Evolutionary conservation across 176 grass and related monocot species (phyloP).

Genomic region (Stipa capillata): DNA sequence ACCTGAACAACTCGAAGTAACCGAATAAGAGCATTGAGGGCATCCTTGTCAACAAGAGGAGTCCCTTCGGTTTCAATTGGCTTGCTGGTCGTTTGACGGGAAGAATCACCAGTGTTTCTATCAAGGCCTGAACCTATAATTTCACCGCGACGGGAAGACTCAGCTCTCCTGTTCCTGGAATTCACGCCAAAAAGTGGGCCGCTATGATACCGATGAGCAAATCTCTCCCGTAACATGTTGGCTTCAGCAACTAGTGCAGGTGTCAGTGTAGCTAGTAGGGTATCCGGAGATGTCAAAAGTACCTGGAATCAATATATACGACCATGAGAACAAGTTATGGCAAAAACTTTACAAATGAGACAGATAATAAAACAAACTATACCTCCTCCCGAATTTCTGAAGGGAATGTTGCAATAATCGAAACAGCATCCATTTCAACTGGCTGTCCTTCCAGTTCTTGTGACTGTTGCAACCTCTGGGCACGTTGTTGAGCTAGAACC

Average conservation of each 20-base stretch:
- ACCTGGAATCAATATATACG: slow-evolving; percentile 50
- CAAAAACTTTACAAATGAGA: not conserved
- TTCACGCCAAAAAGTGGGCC: slow-evolving; percentile 77
- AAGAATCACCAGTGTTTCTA: slow-evolving; percentile 52
- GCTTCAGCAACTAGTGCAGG: slow-evolving; percentile 98
- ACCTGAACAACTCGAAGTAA: slow-evolving; percentile 94
- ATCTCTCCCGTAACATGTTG: slow-evolving; percentile 94
- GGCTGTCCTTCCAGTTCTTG: slow-evolving; percentile 96
- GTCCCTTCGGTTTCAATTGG: slow-evolving; percentile 77
- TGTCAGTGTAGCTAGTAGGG: slow-evolving; percentile 84
- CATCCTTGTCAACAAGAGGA: slow-evolving; percentile 77
- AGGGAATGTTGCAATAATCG: slow-evolving; percentile 97
- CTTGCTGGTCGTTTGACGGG: slow-evolving; percentile 61
- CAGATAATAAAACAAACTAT: slow-evolving; percentile 5
- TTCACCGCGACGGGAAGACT: slow-evolving; percentile 73
- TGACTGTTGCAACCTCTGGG: slow-evolving; percentile 76
- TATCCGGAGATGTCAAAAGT: slow-evolving; percentile 96
- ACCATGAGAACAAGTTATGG: not conserved
- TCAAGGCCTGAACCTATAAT: slow-evolving; percentile 41
- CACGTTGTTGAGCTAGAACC: slow-evolving; percentile 87
- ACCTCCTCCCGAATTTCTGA: slow-evolving; percentile 99
- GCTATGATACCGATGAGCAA: slow-evolving; percentile 83
- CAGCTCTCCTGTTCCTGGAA: slow-evolving; percentile 76
- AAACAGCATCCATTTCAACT: slow-evolving; percentile 97
- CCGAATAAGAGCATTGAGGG: slow-evolving; percentile 83